Conservation (phyloP, 2,329 filamentous ascomycete species). For the Penicillium palitans region DNA sequence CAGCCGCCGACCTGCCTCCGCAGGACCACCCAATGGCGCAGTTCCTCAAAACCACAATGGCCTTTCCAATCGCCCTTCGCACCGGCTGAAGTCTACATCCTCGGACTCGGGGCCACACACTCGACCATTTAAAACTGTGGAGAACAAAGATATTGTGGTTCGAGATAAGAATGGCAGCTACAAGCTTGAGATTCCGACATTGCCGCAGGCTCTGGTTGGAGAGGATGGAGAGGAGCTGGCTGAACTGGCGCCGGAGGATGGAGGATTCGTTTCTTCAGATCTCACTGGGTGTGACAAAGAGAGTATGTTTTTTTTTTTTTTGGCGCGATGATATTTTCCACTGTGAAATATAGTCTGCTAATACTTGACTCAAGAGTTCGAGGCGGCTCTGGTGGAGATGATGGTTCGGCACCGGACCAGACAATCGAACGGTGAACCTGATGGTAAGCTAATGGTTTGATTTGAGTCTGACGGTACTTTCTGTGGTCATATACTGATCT, state of each 20-base stretch:
- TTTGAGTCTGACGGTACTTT: neutral
- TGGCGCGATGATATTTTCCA: neutral
- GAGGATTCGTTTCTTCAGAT: slow-evolving; percentile 53
- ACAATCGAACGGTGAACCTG: slow-evolving; percentile 62
- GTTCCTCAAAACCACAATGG: slow-evolving; percentile 19
- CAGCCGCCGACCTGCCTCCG: slow-evolving; percentile 43
- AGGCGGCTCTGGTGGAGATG: slow-evolving; percentile 47
- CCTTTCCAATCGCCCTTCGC: slow-evolving; percentile 26
- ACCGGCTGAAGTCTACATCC: slow-evolving; percentile 23
- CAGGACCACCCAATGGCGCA: slow-evolving; percentile 27
- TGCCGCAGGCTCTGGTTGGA: slow-evolving; percentile 39
- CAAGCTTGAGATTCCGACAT: slow-evolving; percentile 47
- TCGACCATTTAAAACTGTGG: slow-evolving; percentile 24
- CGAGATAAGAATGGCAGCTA: slow-evolving; percentile 52
- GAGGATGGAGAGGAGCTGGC: slow-evolving; percentile 46
- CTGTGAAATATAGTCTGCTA: slow-evolving; percentile 1
- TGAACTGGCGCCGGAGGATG: slow-evolving; percentile 52
- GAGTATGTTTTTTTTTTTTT: slow-evolving; percentile 35
- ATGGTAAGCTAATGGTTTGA: slow-evolving; percentile 52
- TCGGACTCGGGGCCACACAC: slow-evolving; percentile 25
- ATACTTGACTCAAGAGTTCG: slow-evolving; percentile 41
- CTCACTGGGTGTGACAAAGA: slow-evolving; percentile 41
- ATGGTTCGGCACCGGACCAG: slow-evolving; percentile 42
- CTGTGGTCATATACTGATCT: slow-evolving; percentile 11
- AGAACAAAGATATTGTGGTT: slow-evolving; percentile 51